Evolutionary conservation across 495 filamentous ascomycete genomes (phyloP).

Genomic region (Podospora conica): DNA sequence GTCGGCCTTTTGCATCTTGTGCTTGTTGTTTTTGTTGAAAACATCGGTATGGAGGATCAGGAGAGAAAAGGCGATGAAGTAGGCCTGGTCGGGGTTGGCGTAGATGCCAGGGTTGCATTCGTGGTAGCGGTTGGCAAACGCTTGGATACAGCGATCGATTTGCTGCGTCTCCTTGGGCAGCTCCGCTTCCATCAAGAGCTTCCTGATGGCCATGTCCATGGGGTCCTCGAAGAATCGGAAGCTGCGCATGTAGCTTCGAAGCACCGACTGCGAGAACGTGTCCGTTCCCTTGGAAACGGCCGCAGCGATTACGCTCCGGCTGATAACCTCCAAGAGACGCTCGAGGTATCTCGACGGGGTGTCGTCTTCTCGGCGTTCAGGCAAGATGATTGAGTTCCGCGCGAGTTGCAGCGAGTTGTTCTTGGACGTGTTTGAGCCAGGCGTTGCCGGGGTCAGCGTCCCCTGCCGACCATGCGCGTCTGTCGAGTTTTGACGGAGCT

Average conservation of each 20-base stretch:
- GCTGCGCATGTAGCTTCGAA: conserved; percentile 90
- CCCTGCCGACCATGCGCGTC: conserved; percentile 48
- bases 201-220: conserved; percentile 94
- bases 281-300: conserved; percentile 78
- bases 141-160: conserved; percentile 88
- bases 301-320: conserved; percentile 70
- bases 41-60: conserved; percentile 95
- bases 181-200: conserved; percentile 94
- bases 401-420: conserved; percentile 64
- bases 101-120: conserved; percentile 99
- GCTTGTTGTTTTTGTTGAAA: conserved; percentile 99
- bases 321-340: conserved; percentile 71
- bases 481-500: conserved; percentile 73
- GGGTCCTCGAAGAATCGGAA: conserved; percentile 94
- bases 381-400: conserved; percentile 57
- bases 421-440: conserved; percentile 59
- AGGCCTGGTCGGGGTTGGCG: conserved; percentile 84
- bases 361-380: conserved; percentile 79
- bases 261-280: conserved; percentile 69
- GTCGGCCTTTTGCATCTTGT: conserved; percentile 95
- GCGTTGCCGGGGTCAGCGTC: conserved; percentile 58
- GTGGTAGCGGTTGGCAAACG: conserved; percentile 93
- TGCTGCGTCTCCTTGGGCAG: conserved; percentile 96
- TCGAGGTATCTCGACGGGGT: conserved; percentile 84
- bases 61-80: conserved; percentile 95